Evolutionary conservation across 2,329 filamentous ascomycete genomes (phyloP).

Genomic region (Aureobasidium sp.): DNA sequence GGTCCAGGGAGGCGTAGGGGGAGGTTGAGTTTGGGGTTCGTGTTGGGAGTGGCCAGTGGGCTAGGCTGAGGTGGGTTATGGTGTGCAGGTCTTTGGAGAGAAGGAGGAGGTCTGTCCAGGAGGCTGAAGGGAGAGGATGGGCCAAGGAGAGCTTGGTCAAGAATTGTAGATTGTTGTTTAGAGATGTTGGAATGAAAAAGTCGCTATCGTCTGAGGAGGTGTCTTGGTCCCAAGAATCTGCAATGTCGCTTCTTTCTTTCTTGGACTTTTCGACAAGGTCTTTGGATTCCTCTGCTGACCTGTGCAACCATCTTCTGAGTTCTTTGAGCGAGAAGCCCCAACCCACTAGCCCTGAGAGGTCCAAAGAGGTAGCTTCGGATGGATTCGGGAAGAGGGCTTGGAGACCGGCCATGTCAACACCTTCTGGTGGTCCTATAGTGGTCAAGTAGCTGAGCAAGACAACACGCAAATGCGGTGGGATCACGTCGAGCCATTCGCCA

Average conservation of each 20-base stretch:
- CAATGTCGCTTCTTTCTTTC: neutral
- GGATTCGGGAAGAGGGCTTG: conserved; percentile 45
- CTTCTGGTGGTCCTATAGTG: conserved; percentile 39
- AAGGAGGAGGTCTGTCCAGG: conserved; percentile 50
- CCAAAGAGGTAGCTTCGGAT: conserved; percentile 44
- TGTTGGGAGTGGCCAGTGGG: conserved; percentile 55
- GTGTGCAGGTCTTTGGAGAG: conserved; percentile 48
- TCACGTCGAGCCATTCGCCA: conserved; percentile 44
- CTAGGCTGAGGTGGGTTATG: conserved; percentile 56
- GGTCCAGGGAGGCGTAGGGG: conserved; percentile 46
- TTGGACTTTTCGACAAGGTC: neutral
- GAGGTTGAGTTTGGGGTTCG: conserved; percentile 50
- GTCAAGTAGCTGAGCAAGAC: conserved; percentile 51
- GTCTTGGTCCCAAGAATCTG: conserved; percentile 44
- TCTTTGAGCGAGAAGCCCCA: conserved; percentile 41
- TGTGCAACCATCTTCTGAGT: conserved; percentile 38
- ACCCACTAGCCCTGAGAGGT: conserved; percentile 47
- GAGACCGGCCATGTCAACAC: conserved; percentile 39
- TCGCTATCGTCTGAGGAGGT: conserved; percentile 20
- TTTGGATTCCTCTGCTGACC: conserved; percentile 6
- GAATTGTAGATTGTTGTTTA: conserved; percentile 38
- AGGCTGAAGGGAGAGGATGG: conserved; percentile 41
- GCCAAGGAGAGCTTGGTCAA: conserved; percentile 54
- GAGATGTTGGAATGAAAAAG: conserved; percentile 21
- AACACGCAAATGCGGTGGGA: conserved; percentile 47